Percentiles rank a stretch among this genome's conserved stretches.
Evolutionary conservation across 2,329 filamentous ascomycete species (phyloP).

Genomic region (Aspergillus uvarum): DNA sequence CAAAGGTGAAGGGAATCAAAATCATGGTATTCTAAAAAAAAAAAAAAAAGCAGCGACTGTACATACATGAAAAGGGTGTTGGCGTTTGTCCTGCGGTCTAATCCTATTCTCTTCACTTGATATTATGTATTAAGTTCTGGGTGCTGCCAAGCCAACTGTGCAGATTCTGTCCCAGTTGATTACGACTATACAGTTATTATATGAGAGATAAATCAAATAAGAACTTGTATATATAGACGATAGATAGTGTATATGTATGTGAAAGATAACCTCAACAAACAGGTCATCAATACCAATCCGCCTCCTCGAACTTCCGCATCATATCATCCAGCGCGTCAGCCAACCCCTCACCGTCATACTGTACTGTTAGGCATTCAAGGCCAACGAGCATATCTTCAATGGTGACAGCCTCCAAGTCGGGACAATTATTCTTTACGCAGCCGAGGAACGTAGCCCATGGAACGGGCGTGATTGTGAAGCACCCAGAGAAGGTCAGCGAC

Average conservation of each 20-base stretch:
- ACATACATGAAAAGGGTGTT: conserved; percentile 5
- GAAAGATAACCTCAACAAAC: background rate
- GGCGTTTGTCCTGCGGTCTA: conserved; percentile 11
- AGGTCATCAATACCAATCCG: background rate
- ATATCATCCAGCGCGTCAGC: background rate
- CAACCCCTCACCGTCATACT: background rate
- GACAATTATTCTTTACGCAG: background rate
- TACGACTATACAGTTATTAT: too few relatives aligned
- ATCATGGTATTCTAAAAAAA: conserved; percentile 52
- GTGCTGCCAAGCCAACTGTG: too few relatives aligned
- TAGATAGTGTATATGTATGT: too few relatives aligned
- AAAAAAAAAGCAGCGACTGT: too few relatives aligned
- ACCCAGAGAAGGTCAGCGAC: background rate
- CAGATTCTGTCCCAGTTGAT: too few relatives aligned
- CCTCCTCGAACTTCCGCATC: background rate
- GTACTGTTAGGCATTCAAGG: background rate
- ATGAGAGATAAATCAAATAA: too few relatives aligned
- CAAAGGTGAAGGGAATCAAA: conserved; percentile 54
- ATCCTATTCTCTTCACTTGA: background rate
- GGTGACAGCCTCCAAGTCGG: background rate
- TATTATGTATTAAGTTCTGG: background rate
- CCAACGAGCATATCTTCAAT: background rate
- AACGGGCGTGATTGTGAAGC: background rate
- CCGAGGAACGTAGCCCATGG: background rate
- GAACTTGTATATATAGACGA: too few relatives aligned